Conservation (phyloP, 1,139 yeast genomes). For the Sugiyamaella novakii region DNA sequence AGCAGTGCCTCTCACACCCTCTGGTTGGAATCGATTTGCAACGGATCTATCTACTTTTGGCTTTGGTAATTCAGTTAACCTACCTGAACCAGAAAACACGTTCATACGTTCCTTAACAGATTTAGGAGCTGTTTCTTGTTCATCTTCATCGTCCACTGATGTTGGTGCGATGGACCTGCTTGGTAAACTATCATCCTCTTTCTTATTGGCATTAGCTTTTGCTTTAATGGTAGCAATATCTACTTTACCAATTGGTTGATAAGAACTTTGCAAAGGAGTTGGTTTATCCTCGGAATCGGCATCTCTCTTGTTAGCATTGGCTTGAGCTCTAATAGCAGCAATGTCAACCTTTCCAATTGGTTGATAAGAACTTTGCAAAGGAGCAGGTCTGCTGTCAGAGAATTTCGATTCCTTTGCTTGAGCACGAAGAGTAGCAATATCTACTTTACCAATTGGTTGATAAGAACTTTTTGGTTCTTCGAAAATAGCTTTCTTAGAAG, state of each 20-base stretch:
- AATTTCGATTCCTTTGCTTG: constrained; percentile 41
- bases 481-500: constrained; percentile 24
- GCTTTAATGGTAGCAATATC: constrained; percentile 52
- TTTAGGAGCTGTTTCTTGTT: constrained; percentile 41
- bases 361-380: constrained; percentile 47
- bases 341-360: constrained; percentile 62
- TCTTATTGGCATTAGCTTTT: constrained; percentile 36
- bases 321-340: constrained; percentile 50
- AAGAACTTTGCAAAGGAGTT: constrained; percentile 40
- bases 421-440: constrained; percentile 51
- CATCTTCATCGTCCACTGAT: constrained; percentile 34
- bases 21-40: constrained; percentile 50
- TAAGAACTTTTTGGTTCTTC: constrained; percentile 51
- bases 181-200: background rate
- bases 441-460: constrained; percentile 61
- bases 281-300: constrained; percentile 21
- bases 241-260: constrained; percentile 62
- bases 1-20: constrained; percentile 36
- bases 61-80: constrained; percentile 66
- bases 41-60: constrained; percentile 59
- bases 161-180: constrained; percentile 7
- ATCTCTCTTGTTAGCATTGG: constrained; percentile 29
- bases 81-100: constrained; percentile 36
- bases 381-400: constrained; percentile 34
- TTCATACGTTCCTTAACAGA: constrained; percentile 50